These are phyloP conservation scores for Tylopilus sp. DNA, from an alignment of 768 basidiomycete genomes.

Conservation along the genomic window DNA sequence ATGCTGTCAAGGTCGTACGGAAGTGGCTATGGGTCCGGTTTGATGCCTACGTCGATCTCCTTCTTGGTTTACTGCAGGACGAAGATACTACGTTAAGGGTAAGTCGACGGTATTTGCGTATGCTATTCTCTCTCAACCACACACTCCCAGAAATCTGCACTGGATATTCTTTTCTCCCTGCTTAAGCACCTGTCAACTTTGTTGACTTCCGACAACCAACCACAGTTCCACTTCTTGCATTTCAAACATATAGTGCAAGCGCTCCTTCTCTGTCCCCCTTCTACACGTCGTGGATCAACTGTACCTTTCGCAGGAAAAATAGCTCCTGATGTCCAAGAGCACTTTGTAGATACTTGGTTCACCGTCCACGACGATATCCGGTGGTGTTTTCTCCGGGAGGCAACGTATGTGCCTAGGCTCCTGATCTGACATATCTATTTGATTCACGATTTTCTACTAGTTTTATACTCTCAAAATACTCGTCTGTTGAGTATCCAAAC, in stretches of 20 bases:
- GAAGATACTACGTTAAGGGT: conserved; percentile 75
- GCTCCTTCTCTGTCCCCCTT: conserved; percentile 60
- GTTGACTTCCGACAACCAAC: conserved; percentile 44
- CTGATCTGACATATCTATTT: background rate
- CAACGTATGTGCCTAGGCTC: conserved; percentile 46
- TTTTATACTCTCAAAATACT: conserved; percentile 24
- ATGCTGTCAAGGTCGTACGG: conserved; percentile 58
- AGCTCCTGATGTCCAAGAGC: conserved; percentile 56
- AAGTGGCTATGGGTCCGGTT: conserved; percentile 80
- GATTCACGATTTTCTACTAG: conserved; percentile 6
- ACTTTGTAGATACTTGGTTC: conserved; percentile 71
- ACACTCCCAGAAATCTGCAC: conserved; percentile 56
- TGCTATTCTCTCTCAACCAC: conserved; percentile 3
- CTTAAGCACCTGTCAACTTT: conserved; percentile 75
- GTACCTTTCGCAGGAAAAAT: conserved; percentile 36
- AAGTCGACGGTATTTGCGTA: conserved; percentile 25
- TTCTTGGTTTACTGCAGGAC: conserved; percentile 70
- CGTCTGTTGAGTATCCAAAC: conserved; percentile 36
- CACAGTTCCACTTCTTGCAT: conserved; percentile 66
- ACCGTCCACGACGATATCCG: conserved; percentile 79
- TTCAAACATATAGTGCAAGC: conserved; percentile 62
- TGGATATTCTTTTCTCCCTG: conserved; percentile 75
- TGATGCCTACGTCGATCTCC: conserved; percentile 63
- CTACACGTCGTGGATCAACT: conserved; percentile 29
- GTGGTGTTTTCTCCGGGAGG: conserved; percentile 85